A percentile compares a stretch with the other conserved stretches of the same genome.
Evolutionary conservation across 2,329 filamentous ascomycete species (phyloP).

Genomic region (Elsinoe australis): DNA sequence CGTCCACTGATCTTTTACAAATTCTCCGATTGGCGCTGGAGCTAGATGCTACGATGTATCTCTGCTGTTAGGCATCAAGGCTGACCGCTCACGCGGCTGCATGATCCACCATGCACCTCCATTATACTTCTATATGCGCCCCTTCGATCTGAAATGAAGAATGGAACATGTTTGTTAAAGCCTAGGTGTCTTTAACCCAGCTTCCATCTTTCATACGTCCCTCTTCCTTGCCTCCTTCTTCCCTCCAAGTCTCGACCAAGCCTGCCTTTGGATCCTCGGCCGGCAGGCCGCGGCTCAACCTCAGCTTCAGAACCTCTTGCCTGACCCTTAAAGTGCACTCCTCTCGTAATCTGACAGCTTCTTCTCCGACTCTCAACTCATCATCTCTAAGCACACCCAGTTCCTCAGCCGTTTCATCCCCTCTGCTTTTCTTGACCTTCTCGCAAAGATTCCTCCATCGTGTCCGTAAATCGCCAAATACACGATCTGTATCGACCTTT

Average conservation of each 20-base stretch:
- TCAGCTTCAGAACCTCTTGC: slow-evolving; percentile 70
- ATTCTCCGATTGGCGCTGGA: too few species aligned
- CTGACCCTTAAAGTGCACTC: slow-evolving; percentile 74
- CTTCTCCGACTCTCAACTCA: slow-evolving; percentile 58
- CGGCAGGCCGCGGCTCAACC: slow-evolving; percentile 61
- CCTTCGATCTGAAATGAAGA: too few species aligned
- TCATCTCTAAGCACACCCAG: slow-evolving; percentile 60
- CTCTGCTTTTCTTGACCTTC: slow-evolving; percentile 42
- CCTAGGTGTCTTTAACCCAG: slow-evolving; percentile 51
- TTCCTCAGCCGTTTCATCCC: slow-evolving; percentile 27
- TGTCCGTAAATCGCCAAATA: slow-evolving; percentile 69
- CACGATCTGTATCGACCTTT: slow-evolving; percentile 60
- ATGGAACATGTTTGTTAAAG: too few species aligned
- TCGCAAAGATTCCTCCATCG: slow-evolving; percentile 64
- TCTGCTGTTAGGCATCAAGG: too few species aligned
- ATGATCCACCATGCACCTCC: too few species aligned
- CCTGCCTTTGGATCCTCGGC: slow-evolving; percentile 73
- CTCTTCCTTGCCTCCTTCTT: slow-evolving; percentile 47
- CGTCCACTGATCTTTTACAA: too few species aligned
- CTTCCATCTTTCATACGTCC: slow-evolving; percentile 55
- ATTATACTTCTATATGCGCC: too few species aligned
- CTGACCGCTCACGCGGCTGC: slow-evolving; percentile 1
- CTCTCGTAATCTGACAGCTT: slow-evolving; percentile 67
- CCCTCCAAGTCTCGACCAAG: slow-evolving; percentile 72
- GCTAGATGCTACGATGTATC: too few species aligned